phyloP scores from a whole-genome alignment of 306 rosid species.

The Geum urbanum region DNA sequence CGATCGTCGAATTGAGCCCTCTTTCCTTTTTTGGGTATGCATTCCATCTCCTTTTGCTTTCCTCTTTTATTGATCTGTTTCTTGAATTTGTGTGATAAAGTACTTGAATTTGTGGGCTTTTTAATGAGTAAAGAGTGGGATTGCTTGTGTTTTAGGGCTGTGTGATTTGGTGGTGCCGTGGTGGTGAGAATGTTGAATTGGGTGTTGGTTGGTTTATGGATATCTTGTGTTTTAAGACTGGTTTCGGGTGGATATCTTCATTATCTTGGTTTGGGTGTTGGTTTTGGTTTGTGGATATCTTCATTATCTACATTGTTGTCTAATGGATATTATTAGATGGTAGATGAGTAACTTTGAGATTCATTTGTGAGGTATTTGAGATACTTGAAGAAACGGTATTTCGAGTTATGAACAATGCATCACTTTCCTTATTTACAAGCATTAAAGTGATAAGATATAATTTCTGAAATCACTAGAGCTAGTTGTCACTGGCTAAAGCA shows the following conservation, averaged over 20 bases:
- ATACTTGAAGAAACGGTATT: background rate
- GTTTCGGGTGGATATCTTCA: background rate
- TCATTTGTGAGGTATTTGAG: background rate
- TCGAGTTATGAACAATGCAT: background rate
- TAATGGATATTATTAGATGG: background rate
- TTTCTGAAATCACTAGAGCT: background rate
- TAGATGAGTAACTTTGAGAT: constrained; percentile 1
- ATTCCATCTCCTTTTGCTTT: no score
- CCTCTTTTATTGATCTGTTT: no score
- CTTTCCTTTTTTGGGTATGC: no score
- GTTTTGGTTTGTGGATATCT: no score
- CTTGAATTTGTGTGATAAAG: no score
- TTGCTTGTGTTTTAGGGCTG: constrained; percentile 10
- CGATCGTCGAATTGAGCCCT: no score
- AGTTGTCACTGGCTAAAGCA: background rate
- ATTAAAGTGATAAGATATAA: background rate
- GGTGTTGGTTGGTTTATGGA: background rate
- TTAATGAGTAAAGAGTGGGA: background rate
- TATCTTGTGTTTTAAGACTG: constrained; percentile 10
- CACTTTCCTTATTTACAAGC: background rate
- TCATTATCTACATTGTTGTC: background rate
- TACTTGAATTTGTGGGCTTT: background rate
- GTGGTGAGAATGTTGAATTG: background rate
- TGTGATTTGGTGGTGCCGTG: constrained; percentile 5
- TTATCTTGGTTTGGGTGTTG: no score